These are phyloP conservation scores for Amanita pallidorosea DNA, from an alignment of 768 basidiomycete species.

Conservation along the genomic window DNA sequence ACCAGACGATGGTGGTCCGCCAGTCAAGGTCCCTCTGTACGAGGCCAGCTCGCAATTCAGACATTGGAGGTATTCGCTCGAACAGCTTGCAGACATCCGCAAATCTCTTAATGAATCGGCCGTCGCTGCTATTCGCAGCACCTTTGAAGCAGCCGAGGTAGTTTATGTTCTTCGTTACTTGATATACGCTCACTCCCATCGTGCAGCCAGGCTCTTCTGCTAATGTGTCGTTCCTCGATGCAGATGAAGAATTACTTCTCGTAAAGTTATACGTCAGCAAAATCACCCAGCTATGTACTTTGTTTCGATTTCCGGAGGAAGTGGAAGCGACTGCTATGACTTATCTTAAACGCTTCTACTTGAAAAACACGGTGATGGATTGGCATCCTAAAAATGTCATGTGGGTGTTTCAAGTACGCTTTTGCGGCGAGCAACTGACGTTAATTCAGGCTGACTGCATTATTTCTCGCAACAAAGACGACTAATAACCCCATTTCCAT, in stretches of 20 bases:
- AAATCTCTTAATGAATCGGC: constrained; percentile 62
- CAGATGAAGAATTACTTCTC: constrained; percentile 79
- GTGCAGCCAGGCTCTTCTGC: constrained; percentile 62
- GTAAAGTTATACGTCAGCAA: constrained; percentile 85
- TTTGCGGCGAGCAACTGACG: not conserved
- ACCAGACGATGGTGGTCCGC: constrained; percentile 5
- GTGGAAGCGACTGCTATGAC: constrained; percentile 88
- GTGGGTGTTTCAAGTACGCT: constrained; percentile 32
- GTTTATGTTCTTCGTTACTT: constrained; percentile 10
- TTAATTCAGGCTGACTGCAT: constrained; percentile 71
- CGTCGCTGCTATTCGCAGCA: constrained; percentile 62
- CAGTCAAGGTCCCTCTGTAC: constrained; percentile 40
- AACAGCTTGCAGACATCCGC: constrained; percentile 51
- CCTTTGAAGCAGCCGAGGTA: constrained; percentile 78
- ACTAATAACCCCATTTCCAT: constrained; percentile 90
- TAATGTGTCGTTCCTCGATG: constrained; percentile 60
- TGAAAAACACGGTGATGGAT: constrained; percentile 98
- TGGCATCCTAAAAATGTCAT: constrained; percentile 99
- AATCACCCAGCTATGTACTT: constrained; percentile 73
- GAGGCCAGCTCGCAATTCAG: constrained; percentile 73
- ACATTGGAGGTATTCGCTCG: constrained; percentile 82
- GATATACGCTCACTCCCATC: constrained; percentile 11
- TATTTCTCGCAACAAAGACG: constrained; percentile 95
- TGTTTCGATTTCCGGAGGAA: constrained; percentile 83
- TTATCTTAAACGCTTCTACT: constrained; percentile 94